Percentiles rank a stretch among this genome's conserved stretches.
Evolutionary conservation across 2,329 filamentous ascomycete species (phyloP).

Genomic region (Akanthomyces uredinophilus): DNA sequence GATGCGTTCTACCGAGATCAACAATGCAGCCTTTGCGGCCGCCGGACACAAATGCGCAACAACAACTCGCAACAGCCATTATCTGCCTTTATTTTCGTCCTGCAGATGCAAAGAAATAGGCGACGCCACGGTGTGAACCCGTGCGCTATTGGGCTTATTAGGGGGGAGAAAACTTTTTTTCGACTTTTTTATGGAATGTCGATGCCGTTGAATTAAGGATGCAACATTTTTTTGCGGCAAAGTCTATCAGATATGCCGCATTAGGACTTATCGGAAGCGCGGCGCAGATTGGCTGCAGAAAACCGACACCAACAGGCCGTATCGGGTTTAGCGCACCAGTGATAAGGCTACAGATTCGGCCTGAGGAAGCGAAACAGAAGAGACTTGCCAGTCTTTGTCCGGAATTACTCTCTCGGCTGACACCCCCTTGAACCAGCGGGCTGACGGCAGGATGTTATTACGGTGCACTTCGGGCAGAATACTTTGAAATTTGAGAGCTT

Average conservation of each 20-base stretch:
- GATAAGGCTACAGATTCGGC: conserved; percentile 15
- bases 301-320: neutral
- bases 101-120: neutral
- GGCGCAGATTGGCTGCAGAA: conserved; percentile 11
- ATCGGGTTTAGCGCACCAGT: conserved; percentile 11
- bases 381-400: neutral
- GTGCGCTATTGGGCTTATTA: conserved; percentile 1
- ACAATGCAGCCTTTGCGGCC: neutral
- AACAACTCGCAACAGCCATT: neutral
- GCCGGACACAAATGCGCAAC: neutral
- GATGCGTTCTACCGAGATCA: neutral
- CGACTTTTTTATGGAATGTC: neutral
- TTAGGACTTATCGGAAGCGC: conserved; percentile 13
- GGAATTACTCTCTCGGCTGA: neutral
- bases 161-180: conserved; percentile 8
- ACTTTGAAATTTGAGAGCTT: neutral
- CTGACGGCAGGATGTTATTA: neutral
- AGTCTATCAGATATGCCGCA: conserved; percentile 14
- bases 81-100: no score
- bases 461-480: neutral
- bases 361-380: conserved; percentile 14
- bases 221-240: conserved; percentile 6
- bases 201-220: conserved; percentile 15
- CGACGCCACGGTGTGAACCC: conserved; percentile 1
- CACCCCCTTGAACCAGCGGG: neutral